A percentile compares a stretch with the other conserved stretches of the same genome.
These are phyloP conservation scores for Suillus fuscotomentosus DNA, from an alignment of 768 basidiomycete genomes.

Conservation along the genomic window DNA sequence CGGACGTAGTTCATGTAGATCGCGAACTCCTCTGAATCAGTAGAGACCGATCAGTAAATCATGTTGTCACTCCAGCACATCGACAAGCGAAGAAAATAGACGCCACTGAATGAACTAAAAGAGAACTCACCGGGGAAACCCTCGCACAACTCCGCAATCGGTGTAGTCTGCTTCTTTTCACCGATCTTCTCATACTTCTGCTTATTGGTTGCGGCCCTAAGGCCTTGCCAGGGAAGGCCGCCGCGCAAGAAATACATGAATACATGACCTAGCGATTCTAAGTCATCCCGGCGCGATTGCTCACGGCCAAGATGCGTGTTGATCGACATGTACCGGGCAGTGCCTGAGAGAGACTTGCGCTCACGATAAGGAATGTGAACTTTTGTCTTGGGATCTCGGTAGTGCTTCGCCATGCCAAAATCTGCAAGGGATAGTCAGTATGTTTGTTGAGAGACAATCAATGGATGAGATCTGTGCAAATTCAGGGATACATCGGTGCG, in stretches of 20 bases:
- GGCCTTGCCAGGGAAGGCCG: conserved; percentile 96
- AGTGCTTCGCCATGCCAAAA: conserved; percentile 99
- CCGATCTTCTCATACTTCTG: conserved; percentile 99
- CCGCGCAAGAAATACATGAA: conserved; percentile 99
- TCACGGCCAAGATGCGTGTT: conserved; percentile 98
- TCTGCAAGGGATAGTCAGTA: conserved; percentile 46
- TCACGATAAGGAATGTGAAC: conserved; percentile 99
- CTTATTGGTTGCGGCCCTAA: conserved; percentile 98
- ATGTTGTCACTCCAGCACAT: background rate
- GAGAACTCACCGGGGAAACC: conserved; percentile 79
- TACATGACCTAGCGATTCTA: conserved; percentile 96
- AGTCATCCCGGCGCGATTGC: conserved; percentile 90
- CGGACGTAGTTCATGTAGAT: conserved; percentile 99
- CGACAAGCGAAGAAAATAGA: conserved; percentile 1
- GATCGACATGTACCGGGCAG: conserved; percentile 99
- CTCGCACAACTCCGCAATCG: conserved; percentile 91
- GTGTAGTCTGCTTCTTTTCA: conserved; percentile 96
- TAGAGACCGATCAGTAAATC: conserved; percentile 7
- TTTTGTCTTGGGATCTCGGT: conserved; percentile 96
- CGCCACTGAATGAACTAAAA: background rate
- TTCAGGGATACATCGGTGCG: conserved; percentile 1
- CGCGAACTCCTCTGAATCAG: conserved; percentile 81
- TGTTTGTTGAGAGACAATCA: background rate
- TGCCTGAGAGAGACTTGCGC: conserved; percentile 93
- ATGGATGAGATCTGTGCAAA: background rate